Conservation (phyloP, 305 asterid genomes). For the Striga hermonthica region DNA sequence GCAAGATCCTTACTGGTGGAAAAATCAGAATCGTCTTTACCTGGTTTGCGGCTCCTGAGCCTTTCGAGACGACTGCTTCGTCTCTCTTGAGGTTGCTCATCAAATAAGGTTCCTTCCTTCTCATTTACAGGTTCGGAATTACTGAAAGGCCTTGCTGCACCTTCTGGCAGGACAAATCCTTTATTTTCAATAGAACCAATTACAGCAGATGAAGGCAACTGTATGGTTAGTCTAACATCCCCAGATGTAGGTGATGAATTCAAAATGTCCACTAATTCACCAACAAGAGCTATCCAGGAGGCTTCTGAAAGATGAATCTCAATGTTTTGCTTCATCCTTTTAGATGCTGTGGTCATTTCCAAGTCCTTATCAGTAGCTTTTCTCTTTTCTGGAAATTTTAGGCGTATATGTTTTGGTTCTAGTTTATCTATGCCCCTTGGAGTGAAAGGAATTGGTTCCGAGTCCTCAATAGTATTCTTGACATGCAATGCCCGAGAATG, state of each 20-base stretch:
- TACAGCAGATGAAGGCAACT: conserved; percentile 55
- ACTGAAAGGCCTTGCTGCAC: conserved; percentile 36
- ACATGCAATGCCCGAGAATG: conserved; percentile 98
- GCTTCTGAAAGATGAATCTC: conserved; percentile 71
- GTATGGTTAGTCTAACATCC: conserved; percentile 53
- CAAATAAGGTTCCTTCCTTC: conserved; percentile 57
- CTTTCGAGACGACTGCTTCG: conserved; percentile 92
- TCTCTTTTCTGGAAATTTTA: conserved; percentile 84
- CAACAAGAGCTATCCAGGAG: conserved; percentile 79
- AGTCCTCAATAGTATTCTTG: conserved; percentile 73
- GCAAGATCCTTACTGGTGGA: conserved; percentile 70
- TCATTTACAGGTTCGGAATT: conserved; percentile 48
- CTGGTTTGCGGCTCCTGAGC: conserved; percentile 94
- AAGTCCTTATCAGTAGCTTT: conserved; percentile 54
- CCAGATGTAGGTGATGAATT: conserved; percentile 42
- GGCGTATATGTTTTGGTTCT: conserved; percentile 75
- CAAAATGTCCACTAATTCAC: conserved; percentile 58
- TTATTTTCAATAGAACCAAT: conserved; percentile 39
- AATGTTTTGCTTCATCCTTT: conserved; percentile 60
- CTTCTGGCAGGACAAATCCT: conserved; percentile 41
- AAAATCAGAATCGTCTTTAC: conserved; percentile 75
- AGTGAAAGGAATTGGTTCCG: conserved; percentile 73
- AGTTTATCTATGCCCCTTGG: conserved; percentile 95
- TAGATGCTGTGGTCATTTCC: conserved; percentile 40
- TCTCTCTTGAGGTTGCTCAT: conserved; percentile 97